Percentiles rank a stretch among this genome's conserved stretches.
Evolutionary conservation across 192 early-diverging fungal genomes (phyloP).

Genomic region (Coemansia sp.): DNA sequence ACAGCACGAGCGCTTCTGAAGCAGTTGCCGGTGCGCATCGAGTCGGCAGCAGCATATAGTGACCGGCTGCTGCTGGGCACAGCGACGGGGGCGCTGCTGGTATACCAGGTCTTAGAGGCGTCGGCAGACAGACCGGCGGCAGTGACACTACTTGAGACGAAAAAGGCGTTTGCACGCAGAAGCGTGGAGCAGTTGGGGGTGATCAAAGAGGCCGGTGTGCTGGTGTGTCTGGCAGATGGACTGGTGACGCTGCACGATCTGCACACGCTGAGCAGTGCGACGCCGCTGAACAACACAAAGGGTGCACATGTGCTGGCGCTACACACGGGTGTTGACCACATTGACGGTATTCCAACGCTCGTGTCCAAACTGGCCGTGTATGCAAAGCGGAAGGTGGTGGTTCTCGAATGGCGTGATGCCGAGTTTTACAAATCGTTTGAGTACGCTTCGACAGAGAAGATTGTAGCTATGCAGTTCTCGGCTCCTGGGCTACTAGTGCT

Average conservation of each 20-base stretch:
- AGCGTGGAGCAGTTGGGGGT: constrained; percentile 73
- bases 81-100: constrained; percentile 62
- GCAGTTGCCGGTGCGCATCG: constrained; percentile 68
- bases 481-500: constrained; percentile 60
- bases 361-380: constrained; percentile 73
- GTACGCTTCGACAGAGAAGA: constrained; percentile 65
- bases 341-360: constrained; percentile 64
- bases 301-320: constrained; percentile 77
- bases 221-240: constrained; percentile 73
- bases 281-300: constrained; percentile 67
- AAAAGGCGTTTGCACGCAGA: constrained; percentile 67
- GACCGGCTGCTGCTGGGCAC: constrained; percentile 76
- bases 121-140: constrained; percentile 12
- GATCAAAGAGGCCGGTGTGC: constrained; percentile 69
- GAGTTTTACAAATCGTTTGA: constrained; percentile 73
- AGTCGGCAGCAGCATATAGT: constrained; percentile 66
- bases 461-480: constrained; percentile 77
- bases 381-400: constrained; percentile 66
- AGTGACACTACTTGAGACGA: constrained; percentile 64
- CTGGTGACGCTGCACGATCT: constrained; percentile 73
- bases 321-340: constrained; percentile 68
- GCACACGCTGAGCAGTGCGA: constrained; percentile 64
- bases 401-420: constrained; percentile 75
- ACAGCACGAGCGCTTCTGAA: constrained; percentile 71
- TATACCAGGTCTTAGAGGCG: constrained; percentile 61